Evolutionary conservation across 75 land plant species (phyloP), one percentile per base, ranked within the genome.

Genomic region (Azolla pinnata): DNA sequence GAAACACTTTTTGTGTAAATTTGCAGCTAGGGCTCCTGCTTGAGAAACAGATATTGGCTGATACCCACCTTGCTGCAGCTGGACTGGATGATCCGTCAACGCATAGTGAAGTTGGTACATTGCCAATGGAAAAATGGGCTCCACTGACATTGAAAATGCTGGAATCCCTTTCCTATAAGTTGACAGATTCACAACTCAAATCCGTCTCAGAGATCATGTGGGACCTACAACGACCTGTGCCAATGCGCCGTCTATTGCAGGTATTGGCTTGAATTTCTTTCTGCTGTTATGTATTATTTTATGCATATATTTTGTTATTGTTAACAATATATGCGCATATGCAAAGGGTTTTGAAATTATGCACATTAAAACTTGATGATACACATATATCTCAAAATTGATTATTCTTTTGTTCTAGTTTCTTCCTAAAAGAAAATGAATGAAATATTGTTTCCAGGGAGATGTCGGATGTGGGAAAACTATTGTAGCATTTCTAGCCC

Each of bases 401-500:
- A n/a, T n/a, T n/a, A n/a, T n/a, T n/a, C n/a, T n/a, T n/a, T n/a
- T n/a, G n/a, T n/a, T n/a, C n/a, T n/a, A n/a, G n/a, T n/a, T n/a
- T n/a, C n/a, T n/a, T n/a, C n/a, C n/a, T n/a, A n/a, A n/a, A n/a
- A n/a, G n/a, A n/a, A n/a, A n/a, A n/a, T n/a, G n/a, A n/a, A n/a
- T n/a, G n/a, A n/a, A n/a, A 35, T 20, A 50, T 72, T 29, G 23
- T 68, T 60, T 61, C 42, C 75, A 92, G 97, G 97, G 97, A 49
- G 97, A 92, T 68, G 97, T 92, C 58, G 97, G 97, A 59, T 92
- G 96, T 79, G 97, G 97, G 19, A 92, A 92, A 67, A 92, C 97
- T 50, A 66, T 92, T 35, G 96, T 92, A 59, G 97, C 96, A 25
- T 81, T 85, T 49, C 64, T 92, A 56, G 89, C 90, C 45, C 82